These are phyloP conservation scores for Basidiobolus meristosporus DNA, from an alignment of 371 early-diverging fungal genomes.

Conservation along the genomic window DNA sequence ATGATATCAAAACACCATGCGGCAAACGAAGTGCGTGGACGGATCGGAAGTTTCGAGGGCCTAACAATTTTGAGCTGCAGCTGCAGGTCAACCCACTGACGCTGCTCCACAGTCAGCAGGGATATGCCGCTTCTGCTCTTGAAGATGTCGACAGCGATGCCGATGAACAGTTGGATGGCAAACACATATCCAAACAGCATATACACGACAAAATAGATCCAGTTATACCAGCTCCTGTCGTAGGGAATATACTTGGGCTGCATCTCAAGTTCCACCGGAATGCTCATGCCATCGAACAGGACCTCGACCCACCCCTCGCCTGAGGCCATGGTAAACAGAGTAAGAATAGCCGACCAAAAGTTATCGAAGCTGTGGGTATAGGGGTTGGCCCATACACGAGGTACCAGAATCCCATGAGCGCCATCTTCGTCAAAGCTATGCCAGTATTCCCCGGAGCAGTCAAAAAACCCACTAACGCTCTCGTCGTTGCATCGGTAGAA, in stretches of 20 bases:
- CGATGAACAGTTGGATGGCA: slow-evolving; percentile 41
- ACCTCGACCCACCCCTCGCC: slow-evolving; percentile 58
- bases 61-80: slow-evolving; percentile 32
- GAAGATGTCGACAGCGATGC: slow-evolving; percentile 46
- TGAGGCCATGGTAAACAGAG: slow-evolving; percentile 41
- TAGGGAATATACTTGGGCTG: slow-evolving; percentile 9
- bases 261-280: slow-evolving; percentile 4
- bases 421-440: slow-evolving; percentile 7
- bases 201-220: slow-evolving; percentile 40
- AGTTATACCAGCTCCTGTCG: slow-evolving; percentile 28
- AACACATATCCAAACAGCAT: slow-evolving; percentile 39
- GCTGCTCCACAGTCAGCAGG: slow-evolving; percentile 41
- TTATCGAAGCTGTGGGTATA: slow-evolving; percentile 45
- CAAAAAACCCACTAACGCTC: slow-evolving; percentile 1
- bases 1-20: slow-evolving; percentile 23
- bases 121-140: slow-evolving; percentile 37
- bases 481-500: slow-evolving; percentile 37
- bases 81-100: slow-evolving; percentile 46
- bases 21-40: slow-evolving; percentile 14
- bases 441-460: slow-evolving; percentile 19
- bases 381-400: slow-evolving; percentile 43
- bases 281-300: slow-evolving; percentile 27
- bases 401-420: slow-evolving; percentile 15
- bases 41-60: slow-evolving; percentile 26
- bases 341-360: slow-evolving; percentile 28